Conservation (phyloP, 352 stramenopile genomes). For the Phytophthora ramorum region DNA sequence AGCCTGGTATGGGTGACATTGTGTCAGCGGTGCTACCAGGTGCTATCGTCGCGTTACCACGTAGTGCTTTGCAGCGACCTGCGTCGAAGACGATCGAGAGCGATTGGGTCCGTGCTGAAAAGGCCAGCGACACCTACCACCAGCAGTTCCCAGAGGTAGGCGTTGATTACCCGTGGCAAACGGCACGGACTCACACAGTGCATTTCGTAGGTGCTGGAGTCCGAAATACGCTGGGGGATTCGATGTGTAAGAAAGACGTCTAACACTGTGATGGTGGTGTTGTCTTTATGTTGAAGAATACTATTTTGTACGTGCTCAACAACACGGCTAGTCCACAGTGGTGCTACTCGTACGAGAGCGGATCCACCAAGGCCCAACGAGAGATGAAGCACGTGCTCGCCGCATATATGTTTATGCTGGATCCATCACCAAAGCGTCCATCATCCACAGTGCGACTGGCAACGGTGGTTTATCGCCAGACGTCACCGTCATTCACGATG, state of each 20-base stretch:
- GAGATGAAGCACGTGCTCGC: conserved; percentile 44
- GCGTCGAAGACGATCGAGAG: conserved; percentile 11
- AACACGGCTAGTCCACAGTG: conserved; percentile 42
- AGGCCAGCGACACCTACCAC: conserved; percentile 33
- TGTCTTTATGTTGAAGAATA: conserved; percentile 20
- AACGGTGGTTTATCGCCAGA: conserved; percentile 31
- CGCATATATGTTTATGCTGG: conserved; percentile 35
- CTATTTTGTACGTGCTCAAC: conserved; percentile 45
- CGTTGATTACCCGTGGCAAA: background rate
- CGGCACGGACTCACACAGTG: too few relatives aligned
- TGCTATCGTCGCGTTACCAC: conserved; percentile 5
- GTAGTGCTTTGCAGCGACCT: background rate
- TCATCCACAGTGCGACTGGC: conserved; percentile 4
- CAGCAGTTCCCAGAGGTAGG: conserved; percentile 26
- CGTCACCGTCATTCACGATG: conserved; percentile 36
- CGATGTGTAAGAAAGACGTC: background rate
- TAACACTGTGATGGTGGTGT: background rate
- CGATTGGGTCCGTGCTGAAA: conserved; percentile 40
- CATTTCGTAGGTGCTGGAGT: too few relatives aligned
- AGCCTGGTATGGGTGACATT: conserved; percentile 1
- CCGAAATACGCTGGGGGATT: too few relatives aligned
- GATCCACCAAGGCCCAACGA: conserved; percentile 47
- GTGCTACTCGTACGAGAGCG: conserved; percentile 51
- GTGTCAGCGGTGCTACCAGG: conserved; percentile 5
- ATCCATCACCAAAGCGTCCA: background rate